Base-by-base conservation (phyloP, 2,329 filamentous ascomycete genomes). In the Exutisphaerella laricina region DNA sequence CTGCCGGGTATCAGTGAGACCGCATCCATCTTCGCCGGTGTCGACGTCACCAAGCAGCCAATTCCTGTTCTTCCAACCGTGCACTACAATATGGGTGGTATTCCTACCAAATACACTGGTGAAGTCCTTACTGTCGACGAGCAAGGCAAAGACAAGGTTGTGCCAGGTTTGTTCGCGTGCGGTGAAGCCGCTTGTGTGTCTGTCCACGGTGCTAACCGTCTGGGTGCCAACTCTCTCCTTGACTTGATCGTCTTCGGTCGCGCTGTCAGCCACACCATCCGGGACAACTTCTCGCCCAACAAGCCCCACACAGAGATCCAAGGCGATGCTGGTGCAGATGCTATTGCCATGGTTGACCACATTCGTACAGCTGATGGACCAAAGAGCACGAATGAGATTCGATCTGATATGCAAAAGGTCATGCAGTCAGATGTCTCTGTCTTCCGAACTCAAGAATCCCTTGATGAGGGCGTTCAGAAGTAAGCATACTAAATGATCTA, bases 71-170 rank as follows among this genome's bases (percentile, higher is more conserved):
- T 97, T 51, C 90, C 90, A 45, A 97, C 90, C 32, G 90, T 96
- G 56, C 89, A 98, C 77, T 98, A 98, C 79, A 96, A 96, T 79
- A 98, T 97, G 92, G 90, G 90, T 70, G 90, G 92, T 78, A 96
- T 98, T 58, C 90, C 90, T 39, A 97, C 92, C 56, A 88, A 87
- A 63, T 97, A 95, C 78, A 96, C 88, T 50, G 90, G 92, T 68
- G 88, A 98, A 72, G 92, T 97, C 49, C 71, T 98, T 57, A 94
- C 88, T 13, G 74, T 94, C 39, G 88, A 96, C 58, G 83, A 85
- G 63, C 67, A 79, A 49, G 92, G 92, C 56, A 80, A 94, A 45
- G 92, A 97, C 73, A 79, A 94, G 77, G 79, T 95, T 57, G 92
- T 98, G 16, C 88, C 88, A 45, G 90, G 90, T 68, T 80, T 98